A percentile compares a stretch with the other conserved stretches of the same genome.
phyloP scores from a whole-genome alignment of 306 rosid species.

The Quercus engelmannii region DNA sequence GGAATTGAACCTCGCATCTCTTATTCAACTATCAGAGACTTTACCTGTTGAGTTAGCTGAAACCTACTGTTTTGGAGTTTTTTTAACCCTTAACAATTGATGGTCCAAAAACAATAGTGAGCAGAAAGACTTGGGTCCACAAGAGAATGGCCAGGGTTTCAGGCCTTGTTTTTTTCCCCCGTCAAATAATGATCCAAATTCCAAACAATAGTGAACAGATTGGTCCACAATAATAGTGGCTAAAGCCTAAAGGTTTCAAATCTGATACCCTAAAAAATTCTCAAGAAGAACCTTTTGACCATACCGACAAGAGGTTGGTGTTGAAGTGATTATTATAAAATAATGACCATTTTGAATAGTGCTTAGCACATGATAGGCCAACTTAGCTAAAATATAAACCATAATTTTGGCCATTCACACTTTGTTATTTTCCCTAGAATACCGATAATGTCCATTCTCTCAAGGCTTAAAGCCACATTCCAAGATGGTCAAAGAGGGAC shows the following conservation, averaged over 20 bases:
- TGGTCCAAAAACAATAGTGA: no score
- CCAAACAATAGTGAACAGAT: not conserved
- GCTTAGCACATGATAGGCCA: slow-evolving; percentile 9
- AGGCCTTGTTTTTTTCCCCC: not conserved
- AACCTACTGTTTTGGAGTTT: no score
- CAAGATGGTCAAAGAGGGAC: slow-evolving; percentile 21
- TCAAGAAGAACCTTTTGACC: not conserved
- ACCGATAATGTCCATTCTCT: not conserved
- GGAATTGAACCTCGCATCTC: no score
- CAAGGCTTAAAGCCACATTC: not conserved
- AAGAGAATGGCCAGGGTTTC: no score
- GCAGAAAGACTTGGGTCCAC: no score
- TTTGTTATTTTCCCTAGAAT: not conserved
- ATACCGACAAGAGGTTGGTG: not conserved
- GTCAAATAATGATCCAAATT: not conserved
- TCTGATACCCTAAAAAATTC: slow-evolving; percentile 5
- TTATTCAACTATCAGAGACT: no score
- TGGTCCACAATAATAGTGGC: not conserved
- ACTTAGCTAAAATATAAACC: not conserved
- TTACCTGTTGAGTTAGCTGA: no score
- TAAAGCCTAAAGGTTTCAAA: not conserved
- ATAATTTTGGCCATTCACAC: not conserved
- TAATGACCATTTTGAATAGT: slow-evolving; percentile 2
- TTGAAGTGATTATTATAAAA: not conserved
- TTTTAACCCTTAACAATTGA: no score